These are phyloP conservation scores for Eruca vesicaria DNA, from an alignment of 441 rosid species.

Conservation along the genomic window DNA sequence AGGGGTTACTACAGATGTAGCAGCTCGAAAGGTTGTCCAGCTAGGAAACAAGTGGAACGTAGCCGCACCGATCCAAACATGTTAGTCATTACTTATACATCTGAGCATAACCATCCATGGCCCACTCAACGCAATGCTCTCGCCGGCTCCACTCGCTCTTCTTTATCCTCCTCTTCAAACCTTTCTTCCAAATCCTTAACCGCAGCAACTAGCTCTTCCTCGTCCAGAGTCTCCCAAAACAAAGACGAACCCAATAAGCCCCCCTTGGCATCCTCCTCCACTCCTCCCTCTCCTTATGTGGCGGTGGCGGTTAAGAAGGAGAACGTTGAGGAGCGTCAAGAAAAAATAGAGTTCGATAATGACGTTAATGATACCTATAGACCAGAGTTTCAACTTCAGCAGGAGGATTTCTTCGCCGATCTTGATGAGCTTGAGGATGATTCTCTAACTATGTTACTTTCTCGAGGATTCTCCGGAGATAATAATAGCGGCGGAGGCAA, in stretches of 20 bases:
- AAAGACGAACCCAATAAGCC: constrained; percentile 22
- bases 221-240: neutral
- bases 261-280: constrained; percentile 9
- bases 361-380: constrained; percentile 34
- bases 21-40: constrained; percentile 92
- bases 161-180: constrained; percentile 7
- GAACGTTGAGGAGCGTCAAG: constrained; percentile 13
- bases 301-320: constrained; percentile 6
- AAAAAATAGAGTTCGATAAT: neutral
- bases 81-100: constrained; percentile 89
- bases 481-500: constrained; percentile 23
- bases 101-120: constrained; percentile 96
- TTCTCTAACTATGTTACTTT: constrained; percentile 53
- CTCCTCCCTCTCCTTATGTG: constrained; percentile 25
- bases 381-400: constrained; percentile 40
- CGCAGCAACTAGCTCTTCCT: constrained; percentile 15
- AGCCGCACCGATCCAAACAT: constrained; percentile 91
- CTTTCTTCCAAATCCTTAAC: constrained; percentile 5
- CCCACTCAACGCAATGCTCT: constrained; percentile 92
- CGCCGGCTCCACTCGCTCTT: constrained; percentile 75
- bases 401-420: constrained; percentile 72
- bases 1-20: constrained; percentile 96
- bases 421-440: constrained; percentile 60
- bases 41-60: constrained; percentile 90
- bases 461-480: constrained; percentile 40